Conservation (phyloP, 768 basidiomycete species). For the Kwoniella mangroviensis region DNA sequence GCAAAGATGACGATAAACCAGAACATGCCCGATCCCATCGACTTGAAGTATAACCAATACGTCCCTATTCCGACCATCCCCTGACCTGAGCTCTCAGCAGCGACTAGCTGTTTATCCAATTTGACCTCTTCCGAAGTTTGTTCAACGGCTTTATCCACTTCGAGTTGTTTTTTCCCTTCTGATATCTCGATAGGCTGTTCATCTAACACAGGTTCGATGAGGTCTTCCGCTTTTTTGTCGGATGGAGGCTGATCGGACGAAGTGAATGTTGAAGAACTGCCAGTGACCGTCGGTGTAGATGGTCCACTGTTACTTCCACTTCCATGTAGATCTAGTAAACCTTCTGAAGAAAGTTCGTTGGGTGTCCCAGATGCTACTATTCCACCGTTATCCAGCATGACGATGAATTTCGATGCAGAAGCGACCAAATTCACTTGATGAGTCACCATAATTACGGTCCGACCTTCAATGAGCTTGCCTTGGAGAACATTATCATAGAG, state of each 20-base stretch:
- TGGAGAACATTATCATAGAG: constrained; percentile 43
- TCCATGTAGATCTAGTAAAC: constrained; percentile 40
- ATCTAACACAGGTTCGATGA: constrained; percentile 45
- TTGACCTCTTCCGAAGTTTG: constrained; percentile 28
- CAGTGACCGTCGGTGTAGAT: constrained; percentile 12
- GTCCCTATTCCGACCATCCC: constrained; percentile 47
- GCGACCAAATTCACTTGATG: constrained; percentile 56
- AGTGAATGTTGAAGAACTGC: constrained; percentile 19
- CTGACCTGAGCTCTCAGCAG: constrained; percentile 43
- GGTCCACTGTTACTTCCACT: constrained; percentile 4
- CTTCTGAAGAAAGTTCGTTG: constrained; percentile 34
- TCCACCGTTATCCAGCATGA: constrained; percentile 49
- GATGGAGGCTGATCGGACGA: constrained; percentile 10
- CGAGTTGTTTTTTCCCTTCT: constrained; percentile 41
- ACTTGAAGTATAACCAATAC: constrained; percentile 50
- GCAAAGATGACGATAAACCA: constrained; percentile 50
- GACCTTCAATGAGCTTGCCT: constrained; percentile 39
- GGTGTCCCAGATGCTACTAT: constrained; percentile 47
- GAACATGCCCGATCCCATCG: constrained; percentile 44
- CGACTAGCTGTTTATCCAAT: constrained; percentile 52
- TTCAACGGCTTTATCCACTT: constrained; percentile 35
- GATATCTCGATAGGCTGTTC: constrained; percentile 35
- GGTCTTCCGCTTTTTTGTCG: constrained; percentile 3
- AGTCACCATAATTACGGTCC: constrained; percentile 54
- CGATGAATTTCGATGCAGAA: constrained; percentile 50